Percentiles rank a stretch among this genome's conserved stretches.
Conservation (phyloP, 805 yeast genomes). For the Sungouiella thailandica region DNA sequence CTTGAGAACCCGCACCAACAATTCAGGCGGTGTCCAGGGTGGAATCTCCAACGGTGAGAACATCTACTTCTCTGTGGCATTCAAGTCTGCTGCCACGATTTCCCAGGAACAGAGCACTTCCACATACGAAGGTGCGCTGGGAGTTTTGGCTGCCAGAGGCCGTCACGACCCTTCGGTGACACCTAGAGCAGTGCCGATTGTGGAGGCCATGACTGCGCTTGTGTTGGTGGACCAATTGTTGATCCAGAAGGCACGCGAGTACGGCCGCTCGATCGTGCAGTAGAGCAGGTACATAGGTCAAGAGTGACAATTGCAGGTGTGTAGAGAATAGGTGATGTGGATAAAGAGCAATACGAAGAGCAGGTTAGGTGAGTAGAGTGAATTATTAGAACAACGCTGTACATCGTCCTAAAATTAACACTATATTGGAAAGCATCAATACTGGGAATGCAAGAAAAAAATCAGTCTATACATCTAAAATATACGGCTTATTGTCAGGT, state of each 20-base stretch:
- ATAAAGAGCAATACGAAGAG: too few species aligned
- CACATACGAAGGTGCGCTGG: conserved; percentile 82
- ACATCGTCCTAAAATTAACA: too few species aligned
- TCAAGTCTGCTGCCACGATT: conserved; percentile 97
- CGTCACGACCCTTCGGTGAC: conserved; percentile 99
- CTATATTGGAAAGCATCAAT: too few species aligned
- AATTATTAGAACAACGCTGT: too few species aligned
- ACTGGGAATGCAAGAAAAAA: too few species aligned
- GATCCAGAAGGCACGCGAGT: conserved; percentile 80
- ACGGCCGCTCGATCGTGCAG: conserved; percentile 7
- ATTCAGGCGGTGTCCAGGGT: conserved; percentile 97
- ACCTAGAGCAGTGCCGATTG: conserved; percentile 97
- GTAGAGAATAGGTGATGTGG: too few species aligned
- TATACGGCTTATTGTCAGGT: too few species aligned
- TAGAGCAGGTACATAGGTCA: too few species aligned
- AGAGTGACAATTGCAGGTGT: too few species aligned
- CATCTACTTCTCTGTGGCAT: conserved; percentile 91
- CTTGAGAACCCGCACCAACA: conserved; percentile 83
- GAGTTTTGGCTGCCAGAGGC: conserved; percentile 91
- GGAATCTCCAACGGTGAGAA: conserved; percentile 96
- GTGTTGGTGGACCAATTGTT: conserved; percentile 82
- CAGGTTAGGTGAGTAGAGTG: too few species aligned
- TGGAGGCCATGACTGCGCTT: conserved; percentile 97
- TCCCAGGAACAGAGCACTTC: conserved; percentile 88
- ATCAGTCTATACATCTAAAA: too few species aligned